Percentiles rank a stretch among this genome's conserved stretches.
Evolutionary conservation across 2,329 filamentous ascomycete genomes (phyloP).

Genomic region (Purpureocillium takamizusanense): DNA sequence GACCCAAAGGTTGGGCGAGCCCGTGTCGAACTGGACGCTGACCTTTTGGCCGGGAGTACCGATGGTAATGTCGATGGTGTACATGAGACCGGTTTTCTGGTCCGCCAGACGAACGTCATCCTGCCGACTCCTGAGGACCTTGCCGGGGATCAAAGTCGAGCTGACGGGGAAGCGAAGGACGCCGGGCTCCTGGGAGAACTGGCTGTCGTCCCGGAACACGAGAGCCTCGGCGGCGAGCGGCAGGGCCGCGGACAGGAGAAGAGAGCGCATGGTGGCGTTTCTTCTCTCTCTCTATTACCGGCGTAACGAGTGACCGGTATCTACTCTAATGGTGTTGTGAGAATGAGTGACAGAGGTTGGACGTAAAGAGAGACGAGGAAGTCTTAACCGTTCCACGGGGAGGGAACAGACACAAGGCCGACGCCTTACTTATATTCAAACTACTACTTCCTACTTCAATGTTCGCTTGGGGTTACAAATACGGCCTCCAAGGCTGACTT

Average conservation of each 20-base stretch:
- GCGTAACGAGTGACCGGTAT: constrained; percentile 8
- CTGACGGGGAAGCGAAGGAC: constrained; percentile 7
- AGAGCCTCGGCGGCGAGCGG: constrained; percentile 6
- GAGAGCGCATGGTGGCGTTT: constrained; percentile 5
- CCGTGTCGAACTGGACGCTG: constrained; percentile 20
- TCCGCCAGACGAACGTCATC: constrained; percentile 2
- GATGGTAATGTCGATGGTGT: constrained; percentile 18
- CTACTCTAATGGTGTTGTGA: neutral
- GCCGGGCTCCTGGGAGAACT: constrained; percentile 1
- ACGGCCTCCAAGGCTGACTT: too few species aligned
- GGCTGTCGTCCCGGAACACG: constrained; percentile 1
- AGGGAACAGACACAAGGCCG: too few species aligned
- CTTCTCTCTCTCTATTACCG: too few species aligned
- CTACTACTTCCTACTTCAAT: too few species aligned
- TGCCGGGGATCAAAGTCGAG: constrained; percentile 1
- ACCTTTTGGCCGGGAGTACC: constrained; percentile 19
- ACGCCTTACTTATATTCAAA: too few species aligned
- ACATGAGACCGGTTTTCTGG: constrained; percentile 9
- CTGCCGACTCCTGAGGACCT: constrained; percentile 6
- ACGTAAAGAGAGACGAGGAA: neutral
- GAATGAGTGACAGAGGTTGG: neutral
- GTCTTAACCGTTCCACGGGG: too few species aligned
- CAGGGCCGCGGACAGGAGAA: constrained; percentile 5
- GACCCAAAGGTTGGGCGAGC: constrained; percentile 23
- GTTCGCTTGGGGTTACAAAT: too few species aligned